Percentiles rank a stretch among this genome's conserved stretches.
Conservation (phyloP, 2,329 filamentous ascomycete genomes). For the Neonectria ditissima region DNA sequence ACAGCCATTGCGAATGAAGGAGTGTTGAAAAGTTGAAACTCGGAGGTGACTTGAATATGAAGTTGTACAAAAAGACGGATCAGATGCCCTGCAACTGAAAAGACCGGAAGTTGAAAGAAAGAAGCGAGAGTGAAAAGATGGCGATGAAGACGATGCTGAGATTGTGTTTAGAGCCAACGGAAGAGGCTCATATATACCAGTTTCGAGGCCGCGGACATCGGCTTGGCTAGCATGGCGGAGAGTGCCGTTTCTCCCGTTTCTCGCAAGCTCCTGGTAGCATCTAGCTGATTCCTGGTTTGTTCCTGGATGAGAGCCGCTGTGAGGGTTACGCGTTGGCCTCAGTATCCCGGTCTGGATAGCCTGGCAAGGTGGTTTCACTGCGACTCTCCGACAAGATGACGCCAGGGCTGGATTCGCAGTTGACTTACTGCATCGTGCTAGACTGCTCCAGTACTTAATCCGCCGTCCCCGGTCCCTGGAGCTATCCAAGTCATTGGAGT, state of each 20-base stretch:
- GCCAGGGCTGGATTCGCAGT: conserved; percentile 18
- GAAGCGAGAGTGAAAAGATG: conserved; percentile 33
- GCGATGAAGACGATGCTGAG: conserved; percentile 38
- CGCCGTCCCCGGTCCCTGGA: conserved; percentile 10
- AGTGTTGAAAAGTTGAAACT: conserved; percentile 26
- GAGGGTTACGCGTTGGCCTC: conserved; percentile 32
- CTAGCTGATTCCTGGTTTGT: conserved; percentile 7
- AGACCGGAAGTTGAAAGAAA: conserved; percentile 39
- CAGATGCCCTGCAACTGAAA: conserved; percentile 46
- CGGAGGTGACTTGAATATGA: conserved; percentile 17
- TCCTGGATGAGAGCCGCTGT: conserved; percentile 26
- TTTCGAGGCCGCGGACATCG: background rate
- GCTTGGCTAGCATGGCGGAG: conserved; percentile 2
- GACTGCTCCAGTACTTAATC: conserved; percentile 17
- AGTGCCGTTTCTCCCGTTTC: conserved; percentile 20
- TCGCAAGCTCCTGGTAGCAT: conserved; percentile 3
- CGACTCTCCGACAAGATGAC: conserved; percentile 32
- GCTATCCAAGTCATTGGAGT: background rate
- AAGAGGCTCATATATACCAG: conserved; percentile 37
- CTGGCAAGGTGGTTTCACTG: conserved; percentile 41
- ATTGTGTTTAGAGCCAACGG: conserved; percentile 19
- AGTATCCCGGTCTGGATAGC: conserved; percentile 33
- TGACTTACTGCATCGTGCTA: conserved; percentile 10
- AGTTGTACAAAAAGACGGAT: conserved; percentile 39
- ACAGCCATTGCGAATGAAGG: conserved; percentile 41